A percentile compares a stretch with the other conserved stretches of the same genome.
phyloP scores from a whole-genome alignment of 2,329 filamentous ascomycete species.

The Aspergillus neoniger region DNA sequence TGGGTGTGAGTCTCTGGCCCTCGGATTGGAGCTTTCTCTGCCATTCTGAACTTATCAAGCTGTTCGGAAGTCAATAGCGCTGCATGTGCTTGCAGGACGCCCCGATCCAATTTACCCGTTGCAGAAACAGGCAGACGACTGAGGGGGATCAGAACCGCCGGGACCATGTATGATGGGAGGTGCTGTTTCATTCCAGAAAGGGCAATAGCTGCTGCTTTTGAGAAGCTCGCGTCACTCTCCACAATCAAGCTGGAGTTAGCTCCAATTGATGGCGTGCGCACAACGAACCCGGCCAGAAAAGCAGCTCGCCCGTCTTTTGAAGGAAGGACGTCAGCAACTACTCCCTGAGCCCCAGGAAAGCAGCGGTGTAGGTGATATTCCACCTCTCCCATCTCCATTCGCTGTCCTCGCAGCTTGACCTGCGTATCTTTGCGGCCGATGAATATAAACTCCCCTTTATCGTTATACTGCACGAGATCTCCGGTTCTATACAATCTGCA shows the following conservation, averaged over 20 bases:
- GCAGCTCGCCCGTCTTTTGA: too few relatives aligned
- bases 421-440: slow-evolving; percentile 36
- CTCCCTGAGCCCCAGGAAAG: not conserved
- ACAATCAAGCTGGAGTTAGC: not conserved
- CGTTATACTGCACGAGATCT: slow-evolving; percentile 30
- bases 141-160: slow-evolving; percentile 42
- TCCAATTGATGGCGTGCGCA: not conserved
- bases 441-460: slow-evolving; percentile 29
- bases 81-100: slow-evolving; percentile 28
- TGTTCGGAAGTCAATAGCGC: slow-evolving; percentile 13
- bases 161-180: slow-evolving; percentile 37
- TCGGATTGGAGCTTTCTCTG: not conserved
- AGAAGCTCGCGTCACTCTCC: not conserved
- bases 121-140: slow-evolving; percentile 39
- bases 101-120: slow-evolving; percentile 44
- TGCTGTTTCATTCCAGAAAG: not conserved
- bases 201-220: not conserved
- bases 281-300: not conserved
- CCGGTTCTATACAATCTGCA: slow-evolving; percentile 31
- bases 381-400: slow-evolving; percentile 57
- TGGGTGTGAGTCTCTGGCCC: slow-evolving; percentile 10
- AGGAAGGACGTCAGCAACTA: not conserved
- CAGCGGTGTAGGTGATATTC: slow-evolving; percentile 21
- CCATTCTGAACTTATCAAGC: not conserved
- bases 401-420: slow-evolving; percentile 62